Conservation (phyloP, 306 rosid species). For the Cicer chorassanicum region DNA sequence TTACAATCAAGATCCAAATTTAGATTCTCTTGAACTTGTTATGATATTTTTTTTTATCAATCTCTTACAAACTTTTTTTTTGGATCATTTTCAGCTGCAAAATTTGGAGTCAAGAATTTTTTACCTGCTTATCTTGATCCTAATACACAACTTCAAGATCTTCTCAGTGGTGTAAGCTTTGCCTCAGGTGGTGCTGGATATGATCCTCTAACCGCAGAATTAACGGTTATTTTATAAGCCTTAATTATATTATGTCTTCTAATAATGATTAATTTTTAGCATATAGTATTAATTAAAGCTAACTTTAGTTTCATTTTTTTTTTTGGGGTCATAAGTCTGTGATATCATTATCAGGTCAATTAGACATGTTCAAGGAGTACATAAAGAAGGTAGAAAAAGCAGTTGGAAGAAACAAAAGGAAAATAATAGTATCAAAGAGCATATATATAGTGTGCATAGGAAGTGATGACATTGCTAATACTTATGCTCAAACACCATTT, state of each 20-base stretch:
- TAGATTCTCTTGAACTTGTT: not conserved
- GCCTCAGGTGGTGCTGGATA: slow-evolving; percentile 86
- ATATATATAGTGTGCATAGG: slow-evolving; percentile 62
- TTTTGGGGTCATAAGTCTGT: slow-evolving; percentile 57
- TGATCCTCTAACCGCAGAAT: slow-evolving; percentile 73
- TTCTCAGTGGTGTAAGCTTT: slow-evolving; percentile 79
- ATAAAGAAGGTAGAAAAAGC: slow-evolving; percentile 51
- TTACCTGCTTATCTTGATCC: slow-evolving; percentile 78
- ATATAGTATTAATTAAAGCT: slow-evolving; percentile 24
- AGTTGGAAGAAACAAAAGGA: slow-evolving; percentile 52
- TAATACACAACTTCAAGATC: slow-evolving; percentile 55
- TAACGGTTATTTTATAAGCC: slow-evolving; percentile 38
- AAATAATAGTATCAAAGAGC: slow-evolving; percentile 58
- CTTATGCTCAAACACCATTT: slow-evolving; percentile 55
- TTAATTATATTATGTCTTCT: not conserved
- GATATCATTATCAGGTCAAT: slow-evolving; percentile 60
- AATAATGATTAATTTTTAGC: not conserved
- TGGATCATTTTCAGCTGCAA: slow-evolving; percentile 56
- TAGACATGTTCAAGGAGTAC: slow-evolving; percentile 66
- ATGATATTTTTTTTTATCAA: not conserved
- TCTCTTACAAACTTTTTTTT: slow-evolving; percentile 15
- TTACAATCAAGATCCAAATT: too few relatives aligned
- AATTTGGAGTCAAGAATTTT: slow-evolving; percentile 63
- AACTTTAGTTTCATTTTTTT: slow-evolving; percentile 12
- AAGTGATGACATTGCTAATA: slow-evolving; percentile 78